These are phyloP conservation scores for Lachancea meyersii DNA, from an alignment of 805 yeast species.

Conservation along the genomic window DNA sequence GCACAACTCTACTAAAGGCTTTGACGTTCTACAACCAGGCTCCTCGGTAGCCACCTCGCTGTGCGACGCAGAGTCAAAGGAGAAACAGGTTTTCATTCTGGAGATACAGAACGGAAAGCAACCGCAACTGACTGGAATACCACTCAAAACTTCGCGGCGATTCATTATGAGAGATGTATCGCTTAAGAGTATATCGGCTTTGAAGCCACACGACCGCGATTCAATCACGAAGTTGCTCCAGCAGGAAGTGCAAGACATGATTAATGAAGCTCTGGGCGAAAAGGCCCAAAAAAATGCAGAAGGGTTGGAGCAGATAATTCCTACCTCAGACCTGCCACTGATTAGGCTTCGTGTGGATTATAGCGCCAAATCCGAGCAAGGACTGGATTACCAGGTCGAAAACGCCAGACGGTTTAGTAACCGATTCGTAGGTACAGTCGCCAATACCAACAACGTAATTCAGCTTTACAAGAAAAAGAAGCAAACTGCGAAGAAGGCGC, in stretches of 20 bases:
- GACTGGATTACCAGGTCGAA: slow-evolving; percentile 74
- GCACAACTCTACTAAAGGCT: slow-evolving; percentile 48
- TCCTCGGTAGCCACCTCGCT: slow-evolving; percentile 90
- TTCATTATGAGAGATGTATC: slow-evolving; percentile 66
- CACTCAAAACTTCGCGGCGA: slow-evolving; percentile 64
- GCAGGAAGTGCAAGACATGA: slow-evolving; percentile 59
- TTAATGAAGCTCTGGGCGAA: slow-evolving; percentile 33
- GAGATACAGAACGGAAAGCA: slow-evolving; percentile 56
- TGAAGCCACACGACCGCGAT: slow-evolving; percentile 56
- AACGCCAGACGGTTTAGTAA: slow-evolving; percentile 86
- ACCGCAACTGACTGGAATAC: slow-evolving; percentile 42
- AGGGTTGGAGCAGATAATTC: neutral
- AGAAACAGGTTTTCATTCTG: slow-evolving; percentile 68
- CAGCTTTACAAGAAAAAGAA: slow-evolving; percentile 53
- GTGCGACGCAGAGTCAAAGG: slow-evolving; percentile 73
- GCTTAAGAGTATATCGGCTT: slow-evolving; percentile 44
- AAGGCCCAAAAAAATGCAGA: slow-evolving; percentile 42
- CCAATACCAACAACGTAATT: slow-evolving; percentile 83
- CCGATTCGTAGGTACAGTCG: slow-evolving; percentile 82
- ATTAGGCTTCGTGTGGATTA: slow-evolving; percentile 82
- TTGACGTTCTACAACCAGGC: slow-evolving; percentile 85
- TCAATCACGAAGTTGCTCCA: slow-evolving; percentile 56
- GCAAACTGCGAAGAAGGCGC: slow-evolving; percentile 11
- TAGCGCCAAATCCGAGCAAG: slow-evolving; percentile 42
- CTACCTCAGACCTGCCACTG: slow-evolving; percentile 50